A percentile compares a stretch with the other conserved stretches of the same genome.
Conservation (phyloP, 2,329 filamentous ascomycete genomes). For the Celoporthe dispersa region DNA sequence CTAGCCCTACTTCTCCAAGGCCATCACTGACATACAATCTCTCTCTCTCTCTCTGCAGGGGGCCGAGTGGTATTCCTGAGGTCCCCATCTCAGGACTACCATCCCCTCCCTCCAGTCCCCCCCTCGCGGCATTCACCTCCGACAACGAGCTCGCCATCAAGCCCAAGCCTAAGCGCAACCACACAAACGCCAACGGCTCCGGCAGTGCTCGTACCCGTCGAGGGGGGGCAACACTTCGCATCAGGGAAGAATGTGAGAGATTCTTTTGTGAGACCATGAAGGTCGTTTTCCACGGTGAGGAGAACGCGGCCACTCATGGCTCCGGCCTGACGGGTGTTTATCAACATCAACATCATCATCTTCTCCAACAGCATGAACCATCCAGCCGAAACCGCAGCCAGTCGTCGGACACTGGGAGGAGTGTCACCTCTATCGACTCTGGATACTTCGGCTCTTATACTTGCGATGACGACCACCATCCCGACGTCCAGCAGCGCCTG, state of each 20-base stretch:
- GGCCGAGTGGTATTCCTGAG: conserved; percentile 95
- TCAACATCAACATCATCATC: conserved; percentile 42
- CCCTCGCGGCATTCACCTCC: conserved; percentile 75
- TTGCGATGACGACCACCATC: conserved; percentile 32
- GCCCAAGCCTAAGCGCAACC: conserved; percentile 55
- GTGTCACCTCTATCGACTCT: conserved; percentile 25
- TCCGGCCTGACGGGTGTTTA: conserved; percentile 85
- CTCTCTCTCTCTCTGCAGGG: conserved; percentile 50
- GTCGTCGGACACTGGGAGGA: conserved; percentile 18
- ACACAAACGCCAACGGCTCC: conserved; percentile 36
- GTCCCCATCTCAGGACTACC: conserved; percentile 82
- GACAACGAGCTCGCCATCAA: conserved; percentile 69
- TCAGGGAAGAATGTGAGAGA: conserved; percentile 99
- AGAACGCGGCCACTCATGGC: conserved; percentile 75
- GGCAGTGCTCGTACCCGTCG: conserved; percentile 57
- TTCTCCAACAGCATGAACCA: conserved; percentile 37
- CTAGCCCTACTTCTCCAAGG: background rate
- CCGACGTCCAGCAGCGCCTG: conserved; percentile 33
- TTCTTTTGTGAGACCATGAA: conserved; percentile 98
- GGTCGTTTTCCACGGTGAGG: conserved; percentile 95
- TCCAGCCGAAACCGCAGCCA: conserved; percentile 15
- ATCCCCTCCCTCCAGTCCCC: conserved; percentile 86
- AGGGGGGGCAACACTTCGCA: conserved; percentile 94
- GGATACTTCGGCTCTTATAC: conserved; percentile 32
- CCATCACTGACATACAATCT: background rate